phyloP scores from a whole-genome alignment of 2,329 filamentous ascomycete genomes.

The Exophiala lecanii-corni region DNA sequence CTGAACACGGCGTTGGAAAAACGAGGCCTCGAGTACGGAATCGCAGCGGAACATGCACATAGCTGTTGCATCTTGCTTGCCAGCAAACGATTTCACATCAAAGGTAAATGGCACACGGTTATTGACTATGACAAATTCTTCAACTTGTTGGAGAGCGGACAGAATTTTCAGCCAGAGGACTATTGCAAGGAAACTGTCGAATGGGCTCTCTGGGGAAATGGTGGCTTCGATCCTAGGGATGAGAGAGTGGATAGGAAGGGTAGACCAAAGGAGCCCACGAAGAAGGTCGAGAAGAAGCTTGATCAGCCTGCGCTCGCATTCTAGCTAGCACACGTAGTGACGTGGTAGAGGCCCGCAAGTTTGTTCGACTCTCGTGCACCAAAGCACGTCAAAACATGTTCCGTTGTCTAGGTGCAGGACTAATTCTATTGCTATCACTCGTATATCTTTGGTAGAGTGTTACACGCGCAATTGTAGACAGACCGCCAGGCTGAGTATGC shows the following conservation, averaged over 20 bases:
- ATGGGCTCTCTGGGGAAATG: constrained; percentile 92
- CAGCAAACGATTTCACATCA: constrained; percentile 69
- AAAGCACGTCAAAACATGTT: too few species aligned
- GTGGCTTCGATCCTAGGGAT: constrained; percentile 89
- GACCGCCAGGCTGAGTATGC: too few species aligned
- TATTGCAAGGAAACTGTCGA: constrained; percentile 88
- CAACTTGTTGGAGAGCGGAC: constrained; percentile 69
- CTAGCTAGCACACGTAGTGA: too few species aligned
- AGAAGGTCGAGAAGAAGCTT: background rate
- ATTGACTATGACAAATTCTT: constrained; percentile 93
- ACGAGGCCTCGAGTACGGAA: constrained; percentile 76
- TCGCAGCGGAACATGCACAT: constrained; percentile 91
- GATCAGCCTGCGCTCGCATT: background rate
- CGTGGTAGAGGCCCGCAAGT: too few species aligned
- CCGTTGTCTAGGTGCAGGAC: too few species aligned
- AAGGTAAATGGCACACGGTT: constrained; percentile 81
- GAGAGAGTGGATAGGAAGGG: constrained; percentile 84
- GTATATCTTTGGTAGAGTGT: too few species aligned
- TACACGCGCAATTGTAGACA: too few species aligned
- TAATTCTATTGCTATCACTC: too few species aligned
- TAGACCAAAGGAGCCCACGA: constrained; percentile 18
- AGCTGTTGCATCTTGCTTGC: constrained; percentile 88
- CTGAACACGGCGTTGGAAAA: constrained; percentile 64
- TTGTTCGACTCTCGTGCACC: too few species aligned
- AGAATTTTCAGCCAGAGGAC: constrained; percentile 78